Evolutionary conservation across 192 early-diverging fungal genomes (phyloP).

Genomic region (Funneliformis mosseae): DNA sequence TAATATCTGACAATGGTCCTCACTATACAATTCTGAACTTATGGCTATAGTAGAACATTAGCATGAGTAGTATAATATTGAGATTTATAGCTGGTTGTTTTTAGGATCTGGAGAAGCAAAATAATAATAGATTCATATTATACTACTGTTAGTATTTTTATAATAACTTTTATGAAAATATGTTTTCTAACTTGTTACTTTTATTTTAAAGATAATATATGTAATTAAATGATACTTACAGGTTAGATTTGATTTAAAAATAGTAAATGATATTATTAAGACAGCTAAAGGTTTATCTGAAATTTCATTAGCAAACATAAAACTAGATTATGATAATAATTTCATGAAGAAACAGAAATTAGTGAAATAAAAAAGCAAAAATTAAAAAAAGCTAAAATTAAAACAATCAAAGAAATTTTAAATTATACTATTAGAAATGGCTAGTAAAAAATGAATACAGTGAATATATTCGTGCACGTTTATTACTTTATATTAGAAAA

Average conservation of each 20-base stretch:
- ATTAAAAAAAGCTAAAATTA: not conserved
- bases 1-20: not conserved
- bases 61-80: not conserved
- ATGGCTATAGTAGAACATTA: not conserved
- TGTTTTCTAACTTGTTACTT: not conserved
- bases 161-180: not conserved
- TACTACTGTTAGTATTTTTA: not conserved
- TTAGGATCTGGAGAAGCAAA: not conserved
- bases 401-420: slow-evolving; percentile 6
- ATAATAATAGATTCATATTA: not conserved
- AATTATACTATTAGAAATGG: not conserved
- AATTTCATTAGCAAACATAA: not conserved
- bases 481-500: not conserved
- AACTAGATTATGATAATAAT: not conserved
- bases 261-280: not conserved
- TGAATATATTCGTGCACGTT: not conserved
- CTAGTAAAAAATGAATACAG: not conserved
- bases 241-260: not conserved
- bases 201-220: not conserved
- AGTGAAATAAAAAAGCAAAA: not conserved
- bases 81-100: not conserved
- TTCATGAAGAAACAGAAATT: not conserved
- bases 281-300: not conserved
- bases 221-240: not conserved
- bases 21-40: not conserved